These are phyloP conservation scores for Lasiodiplodia gonubiensis DNA, from an alignment of 2,329 filamentous ascomycete species.

Conservation along the genomic window DNA sequence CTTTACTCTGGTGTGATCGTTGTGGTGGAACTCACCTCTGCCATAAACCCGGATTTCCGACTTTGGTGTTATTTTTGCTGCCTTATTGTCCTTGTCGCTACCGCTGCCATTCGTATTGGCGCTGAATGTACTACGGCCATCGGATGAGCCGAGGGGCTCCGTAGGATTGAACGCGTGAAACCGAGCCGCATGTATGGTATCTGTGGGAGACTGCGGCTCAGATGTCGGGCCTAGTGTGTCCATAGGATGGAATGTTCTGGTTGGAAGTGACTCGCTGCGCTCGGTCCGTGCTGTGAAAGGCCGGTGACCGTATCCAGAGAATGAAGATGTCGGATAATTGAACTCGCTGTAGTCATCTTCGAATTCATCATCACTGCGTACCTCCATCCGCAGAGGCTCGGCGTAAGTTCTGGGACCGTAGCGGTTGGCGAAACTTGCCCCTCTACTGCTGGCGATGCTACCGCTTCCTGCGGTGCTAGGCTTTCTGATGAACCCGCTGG, in stretches of 20 bases:
- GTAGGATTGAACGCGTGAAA: constrained; percentile 27
- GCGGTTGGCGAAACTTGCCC: constrained; percentile 31
- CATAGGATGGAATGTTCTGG: constrained; percentile 6
- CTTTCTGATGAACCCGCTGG: constrained; percentile 33
- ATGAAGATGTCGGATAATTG: constrained; percentile 35
- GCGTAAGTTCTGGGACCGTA: constrained; percentile 37
- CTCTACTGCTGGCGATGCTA: constrained; percentile 29
- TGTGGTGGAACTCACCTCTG: constrained; percentile 53
- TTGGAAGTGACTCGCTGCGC: constrained; percentile 38
- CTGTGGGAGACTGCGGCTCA: constrained; percentile 22
- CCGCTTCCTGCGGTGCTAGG: constrained; percentile 38
- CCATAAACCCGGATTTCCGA: constrained; percentile 60
- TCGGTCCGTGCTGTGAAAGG: constrained; percentile 36
- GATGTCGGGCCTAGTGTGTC: constrained; percentile 8
- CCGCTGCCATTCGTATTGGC: constrained; percentile 45
- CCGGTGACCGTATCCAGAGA: constrained; percentile 35
- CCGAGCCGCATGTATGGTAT: constrained; percentile 22
- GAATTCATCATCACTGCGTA: constrained; percentile 22
- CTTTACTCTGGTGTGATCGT: no score
- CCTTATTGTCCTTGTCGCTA: constrained; percentile 42
- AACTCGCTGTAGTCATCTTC: constrained; percentile 40
- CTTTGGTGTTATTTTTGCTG: constrained; percentile 53
- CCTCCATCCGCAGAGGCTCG: constrained; percentile 21
- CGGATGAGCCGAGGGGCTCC: constrained; percentile 35
- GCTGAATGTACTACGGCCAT: constrained; percentile 50